Evolutionary conservation across 225 moss, liverwort and hornwort genomes (phyloP).

Genomic region (Physcomitrellopsis africana): DNA sequence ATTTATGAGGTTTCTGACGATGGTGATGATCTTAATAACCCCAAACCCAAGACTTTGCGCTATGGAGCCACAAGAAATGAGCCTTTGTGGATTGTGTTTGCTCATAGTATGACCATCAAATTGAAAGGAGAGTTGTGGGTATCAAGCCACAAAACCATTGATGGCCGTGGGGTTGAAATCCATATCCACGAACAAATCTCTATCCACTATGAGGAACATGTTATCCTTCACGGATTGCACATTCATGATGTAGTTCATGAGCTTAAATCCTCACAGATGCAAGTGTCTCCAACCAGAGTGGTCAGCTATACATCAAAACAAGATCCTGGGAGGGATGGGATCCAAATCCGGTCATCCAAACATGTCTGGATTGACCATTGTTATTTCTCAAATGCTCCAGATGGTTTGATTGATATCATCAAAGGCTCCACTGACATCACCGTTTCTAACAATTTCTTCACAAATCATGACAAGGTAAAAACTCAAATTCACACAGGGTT

Average conservation of each 20-base stretch:
- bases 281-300: slow-evolving; percentile 22
- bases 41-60: slow-evolving; percentile 46
- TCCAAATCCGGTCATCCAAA: slow-evolving; percentile 39
- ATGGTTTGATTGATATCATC: slow-evolving; percentile 43
- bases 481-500: fast-evolving
- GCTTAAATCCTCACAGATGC: slow-evolving; percentile 7
- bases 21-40: slow-evolving; percentile 42
- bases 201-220: slow-evolving; percentile 35
- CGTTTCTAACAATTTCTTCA: slow-evolving; percentile 45
- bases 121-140: slow-evolving; percentile 45
- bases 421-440: slow-evolving; percentile 41
- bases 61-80: slow-evolving; percentile 37
- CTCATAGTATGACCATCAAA: slow-evolving; percentile 42
- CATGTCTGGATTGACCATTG: slow-evolving; percentile 55
- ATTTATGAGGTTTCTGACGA: slow-evolving; percentile 47
- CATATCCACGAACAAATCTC: slow-evolving; percentile 43
- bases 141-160: slow-evolving; percentile 52
- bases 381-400: slow-evolving; percentile 43
- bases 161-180: slow-evolving; percentile 44
- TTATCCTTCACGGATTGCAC: slow-evolving; percentile 47
- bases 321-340: slow-evolving; percentile 31
- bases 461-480: slow-evolving; percentile 43
- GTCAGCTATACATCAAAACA: slow-evolving; percentile 3
- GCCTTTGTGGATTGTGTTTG: slow-evolving; percentile 43
- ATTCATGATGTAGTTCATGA: slow-evolving; percentile 36